Evolutionary conservation across 257 asterid genomes (phyloP), one percentile per base, ranked within the genome.

Genomic region (Scutellaria galericulata): DNA sequence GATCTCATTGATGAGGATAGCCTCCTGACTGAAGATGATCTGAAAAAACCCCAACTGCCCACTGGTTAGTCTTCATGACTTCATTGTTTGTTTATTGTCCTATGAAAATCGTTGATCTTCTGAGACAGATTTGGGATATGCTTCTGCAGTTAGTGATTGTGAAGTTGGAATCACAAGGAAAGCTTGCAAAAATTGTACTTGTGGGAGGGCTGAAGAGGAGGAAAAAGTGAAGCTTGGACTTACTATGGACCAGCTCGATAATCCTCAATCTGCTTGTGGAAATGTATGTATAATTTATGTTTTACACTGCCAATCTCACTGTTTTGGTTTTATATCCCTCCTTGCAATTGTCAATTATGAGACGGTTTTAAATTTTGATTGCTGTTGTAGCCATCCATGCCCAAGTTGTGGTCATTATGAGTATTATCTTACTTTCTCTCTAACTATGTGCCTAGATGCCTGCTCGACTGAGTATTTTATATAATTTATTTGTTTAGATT

Each of bases 191-290:
- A 95, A 88, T 71, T 91, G 99, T 86, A 77, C 83, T 11, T 95
- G 99, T 76, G 98, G 98, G 42, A 86, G 98, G 72, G 97, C 97
- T 72, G 98, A 92, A 83, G 92, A 74, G 12, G 98, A 95, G 77
- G 87, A 88, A 73, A 91, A 90, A 77, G 96, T 92, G 75, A 88
- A 89, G 83, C 91, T 92, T 77, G 99, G 90, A 67, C 86, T 82
- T 65, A 87, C 90, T 14, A 70, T 79, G 85, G 98, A 95, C 55
- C 95, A 90, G 78, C 73, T 95, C 53, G 57, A 81, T 56, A 95
- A 92, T 87, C 99, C 98, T 27, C 87, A 92, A 79, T 95, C 99
- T 77, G 91, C 97, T 47, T 95, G 99, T 79, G 98, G 99, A 88
- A 95, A 55, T 86, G 99, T 95, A 82, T 55, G 93, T 71, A 42